Conservation (phyloP, 2,329 filamentous ascomycete species). For the Neonectria punicea region DNA sequence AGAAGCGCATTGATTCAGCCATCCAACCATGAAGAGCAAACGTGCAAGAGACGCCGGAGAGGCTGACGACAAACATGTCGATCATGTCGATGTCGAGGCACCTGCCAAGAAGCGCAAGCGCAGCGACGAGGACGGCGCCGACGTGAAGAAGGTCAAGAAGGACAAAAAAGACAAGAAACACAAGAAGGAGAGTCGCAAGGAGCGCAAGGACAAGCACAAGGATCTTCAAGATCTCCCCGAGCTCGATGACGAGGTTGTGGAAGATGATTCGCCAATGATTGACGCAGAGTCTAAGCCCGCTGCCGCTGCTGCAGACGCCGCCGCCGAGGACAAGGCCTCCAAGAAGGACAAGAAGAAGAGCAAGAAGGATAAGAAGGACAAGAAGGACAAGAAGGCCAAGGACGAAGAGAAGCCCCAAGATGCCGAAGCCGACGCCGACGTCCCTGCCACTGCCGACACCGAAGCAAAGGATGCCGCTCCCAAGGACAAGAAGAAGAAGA, state of each 20-base stretch:
- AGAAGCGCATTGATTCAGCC: constrained; percentile 2
- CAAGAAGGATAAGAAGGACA: constrained; percentile 38
- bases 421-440: constrained; percentile 19
- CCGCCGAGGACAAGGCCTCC: constrained; percentile 34
- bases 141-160: constrained; percentile 47
- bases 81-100: constrained; percentile 35
- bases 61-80: constrained; percentile 42
- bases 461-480: constrained; percentile 12
- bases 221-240: constrained; percentile 51
- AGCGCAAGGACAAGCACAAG: constrained; percentile 55
- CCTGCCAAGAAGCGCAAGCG: constrained; percentile 53
- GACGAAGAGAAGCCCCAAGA: constrained; percentile 24
- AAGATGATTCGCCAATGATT: constrained; percentile 38
- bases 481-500: constrained; percentile 33
- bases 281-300: constrained; percentile 38
- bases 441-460: constrained; percentile 22
- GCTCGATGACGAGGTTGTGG: constrained; percentile 42
- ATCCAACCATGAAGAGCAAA: constrained; percentile 50
- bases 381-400: constrained; percentile 45
- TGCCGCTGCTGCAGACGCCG: constrained; percentile 30
- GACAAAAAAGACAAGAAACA: constrained; percentile 49
- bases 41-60: constrained; percentile 49
- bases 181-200: constrained; percentile 51
- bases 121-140: constrained; percentile 40
- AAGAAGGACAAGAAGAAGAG: constrained; percentile 44